A percentile compares a stretch with the other conserved stretches of the same genome.
These are phyloP conservation scores for Protomyces pachydermus DNA, from an alignment of 1,139 yeast genomes.

Conservation along the genomic window DNA sequence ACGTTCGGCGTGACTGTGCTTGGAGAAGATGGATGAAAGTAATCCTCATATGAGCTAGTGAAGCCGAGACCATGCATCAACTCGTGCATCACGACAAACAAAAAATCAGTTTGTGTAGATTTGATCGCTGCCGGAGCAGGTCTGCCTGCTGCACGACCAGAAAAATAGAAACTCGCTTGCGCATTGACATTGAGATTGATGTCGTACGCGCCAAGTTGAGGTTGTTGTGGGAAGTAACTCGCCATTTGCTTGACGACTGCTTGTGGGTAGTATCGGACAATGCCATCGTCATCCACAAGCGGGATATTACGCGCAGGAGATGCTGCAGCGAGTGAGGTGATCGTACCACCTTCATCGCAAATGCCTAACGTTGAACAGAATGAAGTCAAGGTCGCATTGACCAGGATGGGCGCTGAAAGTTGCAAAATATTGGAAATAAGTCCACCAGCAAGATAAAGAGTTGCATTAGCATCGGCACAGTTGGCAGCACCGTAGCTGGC, in stretches of 20 bases:
- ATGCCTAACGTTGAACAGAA: slow-evolving; percentile 1
- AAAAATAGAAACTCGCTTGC: slow-evolving; percentile 10
- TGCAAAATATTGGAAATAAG: slow-evolving; percentile 13
- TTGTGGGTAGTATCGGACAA: slow-evolving; percentile 27
- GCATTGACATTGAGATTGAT: slow-evolving; percentile 21
- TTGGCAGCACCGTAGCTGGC: background rate
- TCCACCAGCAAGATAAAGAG: slow-evolving; percentile 9
- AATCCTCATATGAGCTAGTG: slow-evolving; percentile 23
- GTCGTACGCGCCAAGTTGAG: slow-evolving; percentile 7
- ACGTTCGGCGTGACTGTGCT: slow-evolving; percentile 23
- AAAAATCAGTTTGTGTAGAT: slow-evolving; percentile 12
- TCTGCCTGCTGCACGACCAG: background rate
- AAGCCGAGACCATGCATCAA: slow-evolving; percentile 28
- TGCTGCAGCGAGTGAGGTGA: slow-evolving; percentile 23
- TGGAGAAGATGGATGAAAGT: slow-evolving; percentile 6
- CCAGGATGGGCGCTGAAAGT: background rate
- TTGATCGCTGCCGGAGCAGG: background rate
- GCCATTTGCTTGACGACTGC: slow-evolving; percentile 25
- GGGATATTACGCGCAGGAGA: slow-evolving; percentile 27
- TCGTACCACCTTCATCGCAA: slow-evolving; percentile 2
- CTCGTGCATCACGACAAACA: slow-evolving; percentile 24
- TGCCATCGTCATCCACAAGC: slow-evolving; percentile 13
- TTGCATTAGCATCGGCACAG: slow-evolving; percentile 1
- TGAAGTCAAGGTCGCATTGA: slow-evolving; percentile 10
- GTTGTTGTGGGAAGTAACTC: background rate